These are phyloP conservation scores for Termitomyces sp. DNA, from an alignment of 768 basidiomycete genomes.

Conservation along the genomic window DNA sequence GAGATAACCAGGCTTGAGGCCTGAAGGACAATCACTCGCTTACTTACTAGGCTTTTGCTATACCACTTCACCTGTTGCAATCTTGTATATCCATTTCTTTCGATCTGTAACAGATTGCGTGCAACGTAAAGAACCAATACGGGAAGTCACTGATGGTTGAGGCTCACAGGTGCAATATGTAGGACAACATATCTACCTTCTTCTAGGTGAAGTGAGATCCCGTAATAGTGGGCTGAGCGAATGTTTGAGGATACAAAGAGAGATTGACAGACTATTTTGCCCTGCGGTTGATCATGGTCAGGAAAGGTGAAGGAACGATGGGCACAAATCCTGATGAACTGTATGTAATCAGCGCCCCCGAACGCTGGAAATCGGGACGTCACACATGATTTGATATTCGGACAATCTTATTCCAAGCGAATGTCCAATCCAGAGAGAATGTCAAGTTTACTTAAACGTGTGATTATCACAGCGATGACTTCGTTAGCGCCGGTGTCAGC, in stretches of 20 bases:
- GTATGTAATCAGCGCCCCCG: no score
- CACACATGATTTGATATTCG: slow-evolving; percentile 21
- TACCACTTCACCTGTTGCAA: neutral
- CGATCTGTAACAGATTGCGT: neutral
- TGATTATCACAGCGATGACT: no score
- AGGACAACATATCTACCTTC: neutral
- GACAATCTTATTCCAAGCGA: slow-evolving; percentile 6
- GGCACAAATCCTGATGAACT: slow-evolving; percentile 31
- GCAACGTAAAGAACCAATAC: neutral
- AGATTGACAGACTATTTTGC: slow-evolving; percentile 24
- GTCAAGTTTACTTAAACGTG: no score
- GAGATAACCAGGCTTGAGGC: slow-evolving; percentile 17
- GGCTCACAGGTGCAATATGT: neutral
- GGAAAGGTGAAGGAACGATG: slow-evolving; percentile 37
- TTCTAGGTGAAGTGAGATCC: slow-evolving; percentile 5
- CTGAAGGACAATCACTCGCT: neutral
- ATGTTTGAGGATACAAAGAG: neutral
- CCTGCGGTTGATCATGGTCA: slow-evolving; percentile 36
- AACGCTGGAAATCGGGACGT: no score
- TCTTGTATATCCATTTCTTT: neutral
- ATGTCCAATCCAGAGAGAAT: no score
- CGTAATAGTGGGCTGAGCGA: neutral
- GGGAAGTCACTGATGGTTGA: neutral
- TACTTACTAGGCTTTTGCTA: neutral
- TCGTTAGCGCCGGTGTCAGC: slow-evolving; percentile 4